Base-by-base conservation (phyloP, 257 asterid genomes). In the Lantana camara region DNA sequence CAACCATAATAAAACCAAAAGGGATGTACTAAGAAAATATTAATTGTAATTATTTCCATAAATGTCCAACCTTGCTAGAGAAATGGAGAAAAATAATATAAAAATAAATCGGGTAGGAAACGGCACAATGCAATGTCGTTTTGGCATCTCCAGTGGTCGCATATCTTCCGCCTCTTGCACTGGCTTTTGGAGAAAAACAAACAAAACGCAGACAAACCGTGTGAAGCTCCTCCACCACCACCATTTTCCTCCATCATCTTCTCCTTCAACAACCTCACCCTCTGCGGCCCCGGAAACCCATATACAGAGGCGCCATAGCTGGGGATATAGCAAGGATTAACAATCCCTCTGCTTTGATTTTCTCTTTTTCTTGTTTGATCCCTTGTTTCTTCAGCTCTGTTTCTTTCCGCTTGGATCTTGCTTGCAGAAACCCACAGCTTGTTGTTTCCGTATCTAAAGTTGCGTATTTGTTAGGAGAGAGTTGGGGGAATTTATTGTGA, bases 191-290 rank as follows among this genome's bases (percentile, higher is more conserved):
- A 29, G 34, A 55, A 55, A 32, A n/a, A 24, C 1, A 20, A 14
- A 67, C 16, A 37, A 38, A 32, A 42, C 58, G 22, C 51, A 29
- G 20, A 21, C 7, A 27, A 38, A 69, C 67, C 49, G 35, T 60
- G 60, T 68, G 54, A 30, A n/a, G 45, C 42, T 38, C 54, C 47
- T 22, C 73, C 82, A 45, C 75, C 76, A 34, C 71, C 54, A 40
- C 74, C 72, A 64, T 44, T 50, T 29, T 60, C 42, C 21, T 46
- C 13, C 38, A 40, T 30, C 51, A 24, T 60, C 67, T 13, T 48
- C 68, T 48, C 49, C 63, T 22, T 54, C 71, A 53, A 34, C 57
- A 53, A 63, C 17, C 63, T 30, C 49, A 16, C 66, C 53, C 19
- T 7, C 60, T 17, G 42, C 53, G 29, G 7, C 60, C 3, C 30